Conservation (phyloP, 192 early-diverging fungal species). For the Backusella psychrophila region DNA sequence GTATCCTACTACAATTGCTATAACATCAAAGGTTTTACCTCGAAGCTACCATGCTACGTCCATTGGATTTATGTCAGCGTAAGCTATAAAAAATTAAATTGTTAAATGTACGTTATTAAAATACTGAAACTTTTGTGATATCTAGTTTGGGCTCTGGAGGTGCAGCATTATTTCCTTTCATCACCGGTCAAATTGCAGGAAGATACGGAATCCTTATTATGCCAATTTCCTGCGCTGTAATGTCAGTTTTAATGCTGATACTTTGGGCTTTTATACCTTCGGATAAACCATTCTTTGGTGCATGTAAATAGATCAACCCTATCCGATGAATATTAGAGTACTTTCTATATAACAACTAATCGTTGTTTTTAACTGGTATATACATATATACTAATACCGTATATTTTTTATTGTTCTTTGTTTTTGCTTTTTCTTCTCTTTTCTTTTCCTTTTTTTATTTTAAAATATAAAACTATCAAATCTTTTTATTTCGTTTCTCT, state of each 20-base stretch:
- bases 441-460: too few species aligned
- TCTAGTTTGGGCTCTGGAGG: slow-evolving; percentile 23
- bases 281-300: slow-evolving; percentile 2
- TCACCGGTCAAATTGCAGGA: slow-evolving; percentile 21
- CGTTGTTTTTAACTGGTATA: neutral
- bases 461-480: too few species aligned
- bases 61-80: slow-evolving; percentile 35
- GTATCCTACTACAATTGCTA: slow-evolving; percentile 22
- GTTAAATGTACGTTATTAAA: neutral
- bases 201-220: slow-evolving; percentile 19
- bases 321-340: neutral
- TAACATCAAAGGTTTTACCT: slow-evolving; percentile 29
- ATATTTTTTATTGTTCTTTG: too few species aligned
- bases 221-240: slow-evolving; percentile 11
- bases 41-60: slow-evolving; percentile 20
- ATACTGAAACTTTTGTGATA: neutral
- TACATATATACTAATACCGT: too few species aligned
- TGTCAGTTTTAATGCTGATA: slow-evolving; percentile 17
- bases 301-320: neutral
- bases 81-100: neutral
- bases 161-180: slow-evolving; percentile 24
- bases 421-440: too few species aligned
- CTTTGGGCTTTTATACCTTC: slow-evolving; percentile 29
- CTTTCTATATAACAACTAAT: neutral
- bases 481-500: too few species aligned